A percentile compares a stretch with the other conserved stretches of the same genome.
phyloP scores from a whole-genome alignment of 306 rosid species.

The Adenanthera pavonina region DNA sequence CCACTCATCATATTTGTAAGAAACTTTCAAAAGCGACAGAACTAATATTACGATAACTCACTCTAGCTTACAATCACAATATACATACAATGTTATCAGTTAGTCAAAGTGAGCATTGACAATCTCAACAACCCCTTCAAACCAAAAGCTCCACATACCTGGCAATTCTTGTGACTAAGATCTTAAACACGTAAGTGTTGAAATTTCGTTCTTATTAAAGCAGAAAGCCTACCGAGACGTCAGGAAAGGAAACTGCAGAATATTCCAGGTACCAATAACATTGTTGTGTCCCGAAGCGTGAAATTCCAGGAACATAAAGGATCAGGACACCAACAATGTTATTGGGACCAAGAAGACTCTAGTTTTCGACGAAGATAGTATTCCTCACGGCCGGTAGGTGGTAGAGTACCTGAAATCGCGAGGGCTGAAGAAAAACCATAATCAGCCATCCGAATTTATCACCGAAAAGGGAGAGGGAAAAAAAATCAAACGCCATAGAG shows the following conservation, averaged over 20 bases:
- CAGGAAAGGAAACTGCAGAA: no score
- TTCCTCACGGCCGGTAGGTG: background rate
- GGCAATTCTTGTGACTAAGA: background rate
- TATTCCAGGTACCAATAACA: no score
- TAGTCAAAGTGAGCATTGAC: background rate
- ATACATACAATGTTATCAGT: background rate
- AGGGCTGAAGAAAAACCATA: conserved; percentile 45
- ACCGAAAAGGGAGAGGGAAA: background rate
- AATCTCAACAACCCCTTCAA: no score
- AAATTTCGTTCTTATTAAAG: background rate
- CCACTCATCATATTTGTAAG: background rate
- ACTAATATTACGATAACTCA: background rate
- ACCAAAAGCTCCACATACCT: background rate
- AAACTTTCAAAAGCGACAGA: background rate
- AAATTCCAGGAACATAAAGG: conserved; percentile 30
- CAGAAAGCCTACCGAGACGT: background rate
- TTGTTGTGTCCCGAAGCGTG: background rate
- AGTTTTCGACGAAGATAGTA: conserved; percentile 49
- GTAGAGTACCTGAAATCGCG: background rate
- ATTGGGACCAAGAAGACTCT: conserved; percentile 65
- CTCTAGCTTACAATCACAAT: background rate
- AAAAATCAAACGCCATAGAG: background rate
- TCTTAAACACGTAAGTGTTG: background rate
- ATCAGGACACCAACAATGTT: conserved; percentile 11
- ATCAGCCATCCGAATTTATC: conserved; percentile 43